Evolutionary conservation across 768 basidiomycete genomes (phyloP), one percentile per base, ranked within the genome.

Genomic region (Sarcodon aspratus): DNA sequence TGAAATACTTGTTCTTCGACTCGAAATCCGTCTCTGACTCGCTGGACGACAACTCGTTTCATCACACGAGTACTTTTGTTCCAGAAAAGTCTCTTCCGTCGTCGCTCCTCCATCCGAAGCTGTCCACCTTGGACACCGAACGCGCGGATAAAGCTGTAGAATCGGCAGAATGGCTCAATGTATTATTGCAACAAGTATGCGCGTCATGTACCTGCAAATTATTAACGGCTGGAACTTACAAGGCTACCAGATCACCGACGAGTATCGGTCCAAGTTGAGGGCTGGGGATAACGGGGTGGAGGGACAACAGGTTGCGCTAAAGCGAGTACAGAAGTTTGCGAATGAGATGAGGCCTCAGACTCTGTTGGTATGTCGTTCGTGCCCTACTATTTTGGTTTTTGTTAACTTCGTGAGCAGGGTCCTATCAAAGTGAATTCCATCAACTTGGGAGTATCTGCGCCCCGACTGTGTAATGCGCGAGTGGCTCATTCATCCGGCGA

Each of bases 1-100:
- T 99, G 66, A 88, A 89, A 61, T 98, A 96, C 68, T 81, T 98
- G 49, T 96, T 99, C 61, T 82, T 99, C 53, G 90, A 96, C 57
- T 79, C 87, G 6, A 56, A 54, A 13, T 72, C 79, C 27, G 69
- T 75, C 50, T 66, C 74, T 54, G 69, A 72, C 0, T 69, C 76
- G 1, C 69, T 74, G 33, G 40, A 42, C 15, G 40, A 13, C 17
- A 27, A 42, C 5, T 9, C 40, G 13, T 27, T 27, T 9, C 40
- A 17, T 13, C 27, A 17, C 40, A 42, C 17, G 13, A 15, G 17
- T 17, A 42, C 17, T 42, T 42, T 42, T 27, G 15, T 21, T 40
- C 51, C 48, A 31, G 52, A 31, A 44, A 50, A 35, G 15, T 47
- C 36, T 34, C 44, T n/a, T 12, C 43, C 36, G 33, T 33, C 40